Evolutionary conservation across 345 rosid genomes (phyloP).

Genomic region (Salix purpurea): DNA sequence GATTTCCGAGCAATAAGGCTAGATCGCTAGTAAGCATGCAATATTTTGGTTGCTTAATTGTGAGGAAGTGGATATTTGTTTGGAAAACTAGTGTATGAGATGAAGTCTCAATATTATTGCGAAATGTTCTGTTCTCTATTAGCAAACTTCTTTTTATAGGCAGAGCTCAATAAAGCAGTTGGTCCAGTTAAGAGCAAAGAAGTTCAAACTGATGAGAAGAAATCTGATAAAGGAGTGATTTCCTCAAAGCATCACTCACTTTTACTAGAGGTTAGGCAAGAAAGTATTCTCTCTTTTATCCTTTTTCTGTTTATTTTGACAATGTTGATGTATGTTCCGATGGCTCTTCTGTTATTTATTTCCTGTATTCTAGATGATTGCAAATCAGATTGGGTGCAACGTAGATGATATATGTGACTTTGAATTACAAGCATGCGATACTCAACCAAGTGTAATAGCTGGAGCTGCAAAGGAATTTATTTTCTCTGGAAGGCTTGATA

Average conservation of each 20-base stretch:
- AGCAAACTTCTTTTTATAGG: slow-evolving; percentile 41
- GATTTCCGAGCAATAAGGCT: not conserved
- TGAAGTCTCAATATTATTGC: not conserved
- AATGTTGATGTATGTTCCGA: not conserved
- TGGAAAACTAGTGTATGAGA: not conserved
- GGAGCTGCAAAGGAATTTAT: slow-evolving; percentile 88
- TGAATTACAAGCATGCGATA: slow-evolving; percentile 96
- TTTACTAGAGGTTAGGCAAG: slow-evolving; percentile 56
- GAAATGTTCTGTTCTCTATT: slow-evolving; percentile 10
- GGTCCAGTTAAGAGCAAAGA: slow-evolving; percentile 33
- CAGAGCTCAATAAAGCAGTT: slow-evolving; percentile 58
- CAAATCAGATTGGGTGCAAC: slow-evolving; percentile 53
- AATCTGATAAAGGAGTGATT: slow-evolving; percentile 13
- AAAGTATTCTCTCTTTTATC: not conserved
- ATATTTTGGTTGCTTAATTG: not conserved
- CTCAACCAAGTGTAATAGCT: slow-evolving; percentile 79
- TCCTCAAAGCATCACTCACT: slow-evolving; percentile 64
- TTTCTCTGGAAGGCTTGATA: slow-evolving; percentile 95
- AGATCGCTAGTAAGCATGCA: not conserved
- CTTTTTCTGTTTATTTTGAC: not conserved
- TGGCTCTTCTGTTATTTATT: not conserved
- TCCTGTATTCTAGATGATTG: slow-evolving; percentile 49
- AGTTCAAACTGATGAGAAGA: slow-evolving; percentile 29
- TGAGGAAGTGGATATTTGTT: not conserved
- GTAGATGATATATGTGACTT: slow-evolving; percentile 79